phyloP scores from a whole-genome alignment of 331 rosid genomes.

The Telfairia occidentalis region DNA sequence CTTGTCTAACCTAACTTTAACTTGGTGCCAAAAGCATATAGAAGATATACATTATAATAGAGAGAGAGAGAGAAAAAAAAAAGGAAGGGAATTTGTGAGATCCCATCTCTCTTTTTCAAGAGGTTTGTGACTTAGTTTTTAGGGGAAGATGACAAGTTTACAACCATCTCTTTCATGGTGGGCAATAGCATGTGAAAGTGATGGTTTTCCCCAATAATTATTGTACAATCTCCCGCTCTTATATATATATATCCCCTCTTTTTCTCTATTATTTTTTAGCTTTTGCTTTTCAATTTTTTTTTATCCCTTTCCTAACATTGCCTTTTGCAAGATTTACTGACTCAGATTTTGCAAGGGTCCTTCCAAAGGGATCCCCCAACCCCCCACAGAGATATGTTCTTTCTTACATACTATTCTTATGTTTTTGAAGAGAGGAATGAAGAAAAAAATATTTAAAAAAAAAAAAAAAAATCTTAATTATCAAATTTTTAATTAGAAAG shows the following conservation, averaged over 20 bases:
- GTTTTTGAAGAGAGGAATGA: too few relatives aligned
- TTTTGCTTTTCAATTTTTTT: neutral
- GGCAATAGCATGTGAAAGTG: slow-evolving; percentile 24
- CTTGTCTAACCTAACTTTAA: neutral
- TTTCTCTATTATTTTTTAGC: neutral
- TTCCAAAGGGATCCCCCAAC: too few relatives aligned
- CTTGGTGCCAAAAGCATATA: neutral
- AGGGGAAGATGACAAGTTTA: slow-evolving; percentile 11
- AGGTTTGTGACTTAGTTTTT: neutral
- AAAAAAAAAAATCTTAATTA: too few relatives aligned
- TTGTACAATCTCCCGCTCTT: neutral
- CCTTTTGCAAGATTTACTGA: slow-evolving; percentile 4
- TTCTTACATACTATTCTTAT: too few relatives aligned
- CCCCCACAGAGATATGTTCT: too few relatives aligned
- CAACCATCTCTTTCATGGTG: slow-evolving; percentile 30
- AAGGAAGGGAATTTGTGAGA: neutral
- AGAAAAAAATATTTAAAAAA: too few relatives aligned
- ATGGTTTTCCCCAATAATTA: slow-evolving; percentile 7
- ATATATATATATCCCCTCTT: neutral
- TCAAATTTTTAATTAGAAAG: too few relatives aligned
- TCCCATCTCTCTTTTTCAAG: neutral
- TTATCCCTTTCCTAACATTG: neutral
- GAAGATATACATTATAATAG: too few relatives aligned
- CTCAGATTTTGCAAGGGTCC: slow-evolving; percentile 5
- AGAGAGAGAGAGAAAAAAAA: neutral